Base-by-base conservation (phyloP, 2,329 filamentous ascomycete genomes). In the Emericellopsis cladophorae region DNA sequence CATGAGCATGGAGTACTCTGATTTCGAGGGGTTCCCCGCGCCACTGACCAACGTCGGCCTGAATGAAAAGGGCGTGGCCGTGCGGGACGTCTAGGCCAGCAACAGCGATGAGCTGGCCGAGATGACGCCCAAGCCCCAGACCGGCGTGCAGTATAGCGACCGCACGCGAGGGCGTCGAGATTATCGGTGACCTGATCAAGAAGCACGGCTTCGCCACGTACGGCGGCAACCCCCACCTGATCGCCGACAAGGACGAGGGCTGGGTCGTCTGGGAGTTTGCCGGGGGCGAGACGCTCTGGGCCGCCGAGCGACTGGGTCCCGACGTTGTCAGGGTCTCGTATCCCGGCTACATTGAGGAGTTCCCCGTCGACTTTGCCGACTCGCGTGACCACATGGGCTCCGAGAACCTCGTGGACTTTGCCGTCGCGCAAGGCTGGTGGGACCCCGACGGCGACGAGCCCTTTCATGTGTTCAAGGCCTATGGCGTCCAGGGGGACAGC, bases 41-140 rank as follows among this genome's bases (percentile, higher is more conserved):
- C 62, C 62, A 2, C 51, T 65, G 26, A 65, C 62, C 18, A 65
- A 66, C 42, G 62, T 62, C n/a, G 62, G 62, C 10, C 47, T 66
- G 1, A 65, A 64, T 36, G 62, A 64, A 43, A 58, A 57, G 40
- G 60, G 62, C 23, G 54, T 65, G 15, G 55, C 58, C 29, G 62
- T 65, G 4, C 51, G 62, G 9, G 61, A 66, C 39, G 59, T 65
- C 6, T 65, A 61, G 62, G 59, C 62, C 6, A 51, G 54, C 36
- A 63, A 58, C 37, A 53, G 60, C 29, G 54, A 55, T 9, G 62
- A 64, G 31, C 50, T 66, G 1, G 54, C 59, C 40, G 54, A 51
- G 7, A 62, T 65, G 55, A 65, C 62, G 9, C 61, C 61, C 8
- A 56, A 51, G 18, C 62, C 60, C 3, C 62, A 65, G 48, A 53